Evolutionary conservation across 2,329 filamentous ascomycete species (phyloP).

Genomic region (Cordyceps fumosorosea): DNA sequence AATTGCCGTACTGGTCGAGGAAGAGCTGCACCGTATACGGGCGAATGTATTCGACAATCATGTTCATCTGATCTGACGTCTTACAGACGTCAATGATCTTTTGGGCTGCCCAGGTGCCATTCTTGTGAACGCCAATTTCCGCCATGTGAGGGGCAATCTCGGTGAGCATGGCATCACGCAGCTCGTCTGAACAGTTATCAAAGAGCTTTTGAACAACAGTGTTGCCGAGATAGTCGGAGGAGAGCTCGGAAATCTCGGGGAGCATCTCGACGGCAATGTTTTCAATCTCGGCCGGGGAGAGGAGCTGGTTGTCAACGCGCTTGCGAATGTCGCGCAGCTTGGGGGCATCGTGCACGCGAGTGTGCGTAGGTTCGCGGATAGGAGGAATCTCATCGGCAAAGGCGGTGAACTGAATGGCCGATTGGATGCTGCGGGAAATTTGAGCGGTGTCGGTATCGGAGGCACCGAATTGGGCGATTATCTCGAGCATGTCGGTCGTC

Average conservation of each 20-base stretch:
- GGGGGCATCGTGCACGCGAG: constrained; percentile 84
- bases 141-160: constrained; percentile 88
- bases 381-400: constrained; percentile 83
- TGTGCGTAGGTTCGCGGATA: constrained; percentile 80
- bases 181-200: constrained; percentile 85
- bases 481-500: constrained; percentile 73
- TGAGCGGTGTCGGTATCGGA: constrained; percentile 67
- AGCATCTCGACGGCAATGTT: constrained; percentile 90
- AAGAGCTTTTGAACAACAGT: constrained; percentile 99
- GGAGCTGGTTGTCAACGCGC: constrained; percentile 90
- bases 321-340: constrained; percentile 94
- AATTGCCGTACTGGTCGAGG: constrained; percentile 97
- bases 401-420: constrained; percentile 65
- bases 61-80: constrained; percentile 70
- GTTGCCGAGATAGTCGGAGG: constrained; percentile 95
- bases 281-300: constrained; percentile 82
- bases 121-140: constrained; percentile 97
- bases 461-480: constrained; percentile 84
- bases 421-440: constrained; percentile 68
- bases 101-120: constrained; percentile 97
- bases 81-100: constrained; percentile 98
- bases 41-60: constrained; percentile 78
- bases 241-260: constrained; percentile 88
- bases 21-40: constrained; percentile 88
- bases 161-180: constrained; percentile 84